Evolutionary conservation across 2,329 filamentous ascomycete species (phyloP), one percentile per base, ranked within the genome.

Genomic region (Ophiostoma sp.): DNA sequence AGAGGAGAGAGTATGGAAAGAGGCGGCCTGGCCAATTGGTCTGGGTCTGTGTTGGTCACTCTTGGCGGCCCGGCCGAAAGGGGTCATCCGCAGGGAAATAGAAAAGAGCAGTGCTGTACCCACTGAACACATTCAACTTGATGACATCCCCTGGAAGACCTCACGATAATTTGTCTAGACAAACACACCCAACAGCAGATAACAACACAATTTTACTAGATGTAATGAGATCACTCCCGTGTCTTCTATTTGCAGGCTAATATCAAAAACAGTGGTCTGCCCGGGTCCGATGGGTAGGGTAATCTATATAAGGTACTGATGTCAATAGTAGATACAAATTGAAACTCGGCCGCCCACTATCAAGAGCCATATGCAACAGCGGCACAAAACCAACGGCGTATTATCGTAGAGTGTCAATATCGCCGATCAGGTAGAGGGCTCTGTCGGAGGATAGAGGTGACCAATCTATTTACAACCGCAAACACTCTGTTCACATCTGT

Each of bases 231-330:
- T 66, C 12, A 48, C 5, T 64, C 19, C 59, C 59, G 59, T 52
- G 45, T 70, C 28, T 33, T n/a, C 68, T 36, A 48, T 42, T 28
- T 28, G 39, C 15, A 70, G 68, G 68, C 68, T 70, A 59, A 70
- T 70, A 42, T 28, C 59, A 42, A 39, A 25, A 39, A 12, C 4
- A 25, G 64, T 28, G 31, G 42, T 55, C 22, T 59, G 33, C 25
- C 68, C 28, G 12, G 52, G 66, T 19, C 68, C 68, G 68, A 45
- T 70, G 68, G 68, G 68, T 70, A 70, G 50, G 68, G 68, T n/a
- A 70, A 70, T 63, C 19, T 39, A 69, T 69, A 55, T 19, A 33
- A 70, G 48, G 50, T 39, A 15, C 39, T 42, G 7, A 2, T 42
- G 39, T 42, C 12, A 11, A 59, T 25, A 31, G 7, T 15, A 25